Evolutionary conservation across 805 yeast species (phyloP), one percentile per base, ranked within the genome.

Genomic region (Clavispora phyllophila): DNA sequence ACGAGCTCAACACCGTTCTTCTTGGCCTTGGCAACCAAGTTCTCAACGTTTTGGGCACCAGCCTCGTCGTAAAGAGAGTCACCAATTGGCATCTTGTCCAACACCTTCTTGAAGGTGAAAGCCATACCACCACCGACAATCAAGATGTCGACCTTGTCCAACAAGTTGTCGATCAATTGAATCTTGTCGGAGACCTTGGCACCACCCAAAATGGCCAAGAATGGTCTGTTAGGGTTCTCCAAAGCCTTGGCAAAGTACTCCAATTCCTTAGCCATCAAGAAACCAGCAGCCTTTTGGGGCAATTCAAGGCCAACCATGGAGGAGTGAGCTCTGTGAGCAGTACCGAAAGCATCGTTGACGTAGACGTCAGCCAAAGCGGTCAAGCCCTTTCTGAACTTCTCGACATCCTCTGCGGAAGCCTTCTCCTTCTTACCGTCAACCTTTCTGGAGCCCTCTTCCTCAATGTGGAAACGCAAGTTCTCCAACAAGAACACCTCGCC

Each of bases 111-210:
- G 83, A 93, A 93, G 60, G 99, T 93, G 85, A 91, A 93, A 49
- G 99, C 93, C 99, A 93, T 93, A 76, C 99, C 99, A 76, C 99
- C 99, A 68, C 99, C 98, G 62, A 93, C 82, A 73, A 93, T 88
- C 68, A 93, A 78, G 52, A 83, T 72, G 73, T 93, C 85, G 62
- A 93, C 98, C 82, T 93, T 93, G 79, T 91, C 93, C 63, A 91
- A 80, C 72, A 82, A 77, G 82, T 90, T 93, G 77, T 93, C 98
- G 63, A 93, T 93, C 73, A 93, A 82, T 78, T 88, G 97, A 65
- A 93, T 93, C 84, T 93, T 93, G 75, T 93, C 99, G 55, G 96
- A 85, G 56, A 93, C 98, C 82, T 93, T 93, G 62, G 99, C 99
- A 77, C 99, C 99, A 70, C 99, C 99, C 57, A 93, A 81, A 68